Evolutionary conservation across 495 filamentous ascomycete species (phyloP).

Genomic region (Poronia punctata): DNA sequence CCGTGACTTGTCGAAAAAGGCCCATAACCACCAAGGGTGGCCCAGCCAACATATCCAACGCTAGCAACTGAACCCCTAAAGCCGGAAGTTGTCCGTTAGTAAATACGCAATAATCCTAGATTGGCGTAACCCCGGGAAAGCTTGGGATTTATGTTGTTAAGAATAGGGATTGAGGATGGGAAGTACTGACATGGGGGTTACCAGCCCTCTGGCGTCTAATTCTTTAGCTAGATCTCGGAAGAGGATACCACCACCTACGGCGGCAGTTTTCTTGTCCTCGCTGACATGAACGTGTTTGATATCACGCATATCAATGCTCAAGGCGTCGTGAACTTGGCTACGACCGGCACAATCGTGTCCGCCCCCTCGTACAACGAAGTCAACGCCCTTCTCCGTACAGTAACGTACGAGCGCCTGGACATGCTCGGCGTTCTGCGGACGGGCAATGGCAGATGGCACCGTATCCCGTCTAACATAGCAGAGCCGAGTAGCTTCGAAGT

Average conservation of each 20-base stretch:
- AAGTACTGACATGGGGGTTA: constrained; percentile 17
- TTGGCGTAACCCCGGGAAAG: background rate
- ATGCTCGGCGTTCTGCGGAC: constrained; percentile 29
- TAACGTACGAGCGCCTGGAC: constrained; percentile 26
- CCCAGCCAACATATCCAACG: constrained; percentile 36
- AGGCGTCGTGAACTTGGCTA: constrained; percentile 18
- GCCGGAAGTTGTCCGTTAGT: no score
- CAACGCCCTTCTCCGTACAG: constrained; percentile 15
- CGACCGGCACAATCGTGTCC: constrained; percentile 35
- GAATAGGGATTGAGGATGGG: background rate
- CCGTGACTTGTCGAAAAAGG: constrained; percentile 27
- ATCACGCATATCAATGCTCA: constrained; percentile 35
- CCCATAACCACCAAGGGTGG: constrained; percentile 35
- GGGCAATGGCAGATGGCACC: constrained; percentile 18
- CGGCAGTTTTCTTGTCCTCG: constrained; percentile 19
- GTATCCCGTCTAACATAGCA: constrained; percentile 1
- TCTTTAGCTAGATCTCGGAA: constrained; percentile 18
- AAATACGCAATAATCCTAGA: no score
- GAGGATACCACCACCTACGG: constrained; percentile 34
- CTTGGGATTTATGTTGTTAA: background rate
- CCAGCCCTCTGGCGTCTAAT: constrained; percentile 25
- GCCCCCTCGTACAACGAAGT: constrained; percentile 32
- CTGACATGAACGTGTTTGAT: constrained; percentile 25
- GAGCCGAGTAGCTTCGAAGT: background rate
- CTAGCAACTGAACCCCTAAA: constrained; percentile 21